These are phyloP conservation scores for Entomortierella parvispora DNA, from an alignment of 192 early-diverging fungal genomes.

Conservation along the genomic window DNA sequence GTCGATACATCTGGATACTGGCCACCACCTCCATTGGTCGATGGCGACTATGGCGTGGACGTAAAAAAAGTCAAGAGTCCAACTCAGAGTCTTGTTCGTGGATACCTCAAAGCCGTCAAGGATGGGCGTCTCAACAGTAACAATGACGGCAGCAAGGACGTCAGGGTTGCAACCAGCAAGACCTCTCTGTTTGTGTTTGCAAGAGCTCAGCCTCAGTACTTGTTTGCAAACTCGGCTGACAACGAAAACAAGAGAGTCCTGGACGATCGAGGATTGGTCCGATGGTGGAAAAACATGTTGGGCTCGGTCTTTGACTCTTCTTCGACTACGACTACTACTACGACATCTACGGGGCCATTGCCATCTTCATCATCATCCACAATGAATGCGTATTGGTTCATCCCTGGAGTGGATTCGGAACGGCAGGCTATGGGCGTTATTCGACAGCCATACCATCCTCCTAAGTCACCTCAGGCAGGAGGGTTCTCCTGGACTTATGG, in stretches of 20 bases:
- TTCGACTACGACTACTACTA: neutral
- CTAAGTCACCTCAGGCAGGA: neutral
- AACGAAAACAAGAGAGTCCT: constrained; percentile 73
- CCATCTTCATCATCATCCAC: neutral
- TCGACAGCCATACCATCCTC: constrained; percentile 4
- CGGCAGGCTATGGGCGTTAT: constrained; percentile 44
- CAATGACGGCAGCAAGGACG: neutral
- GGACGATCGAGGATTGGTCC: constrained; percentile 70
- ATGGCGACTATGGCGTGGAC: no score
- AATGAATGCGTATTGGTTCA: constrained; percentile 56
- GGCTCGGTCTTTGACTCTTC: constrained; percentile 14
- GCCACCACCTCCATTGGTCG: constrained; percentile 21
- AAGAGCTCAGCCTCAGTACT: constrained; percentile 85
- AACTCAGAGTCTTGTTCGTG: constrained; percentile 35
- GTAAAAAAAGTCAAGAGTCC: constrained; percentile 17
- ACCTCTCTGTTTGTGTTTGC: constrained; percentile 77
- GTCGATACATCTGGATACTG: constrained; percentile 57
- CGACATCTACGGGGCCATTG: neutral
- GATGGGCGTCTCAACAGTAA: neutral
- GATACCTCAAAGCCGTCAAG: constrained; percentile 45
- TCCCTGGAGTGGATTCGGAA: constrained; percentile 64
- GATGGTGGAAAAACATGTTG: constrained; percentile 77
- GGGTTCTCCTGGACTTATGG: constrained; percentile 54
- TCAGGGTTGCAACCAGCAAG: neutral
- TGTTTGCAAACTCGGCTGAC: constrained; percentile 77